Base-by-base conservation (phyloP, 2,329 filamentous ascomycete species). In the Cladosporium sphaerospermum region DNA sequence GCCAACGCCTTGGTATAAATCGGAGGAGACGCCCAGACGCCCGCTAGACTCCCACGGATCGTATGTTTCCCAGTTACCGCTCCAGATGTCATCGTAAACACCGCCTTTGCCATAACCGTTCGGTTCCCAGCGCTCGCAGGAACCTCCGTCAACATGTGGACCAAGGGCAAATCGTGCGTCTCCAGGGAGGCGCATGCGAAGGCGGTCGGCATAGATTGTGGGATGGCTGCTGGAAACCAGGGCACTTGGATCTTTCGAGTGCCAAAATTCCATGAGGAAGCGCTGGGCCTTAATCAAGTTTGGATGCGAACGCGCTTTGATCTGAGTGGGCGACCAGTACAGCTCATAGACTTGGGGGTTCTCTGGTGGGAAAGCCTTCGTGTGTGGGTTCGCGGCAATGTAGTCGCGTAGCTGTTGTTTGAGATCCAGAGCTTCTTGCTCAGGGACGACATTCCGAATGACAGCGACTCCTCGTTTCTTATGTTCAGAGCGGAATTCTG, bases 1-100 rank as follows among this genome's bases (percentile, higher is more conserved):
- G 0, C 91, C 90, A 0, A 89, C 78, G 0, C 90, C 89, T 47
- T 88, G 78, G 67, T 96, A 93, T 33, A 91, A 72, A 68, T 96
- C 85, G 56, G 81, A 84, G 2, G 82, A 78, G 3, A 86, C 88
- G 0, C 73, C 70, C 0, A 92, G 75, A 3, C 91, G 80, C 6
- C 80, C 79, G 57, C 80, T 82, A 0, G 83, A 83, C 62, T 96
- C 89, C 81, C 86, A 96, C 0, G 89, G 82, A 63, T 96, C 88
- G 64, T 89, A 91, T 2, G 78, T 68, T 58, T 95, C 88, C 89
- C 90, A 96, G 1, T 76, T 69, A 0, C 91, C 92, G 16, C 79
- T 70, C 53, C 89, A 85, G 8, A 96, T 78, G 16, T 77, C 71
- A 55, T 86, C 79, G 68, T 95, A 96, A 2, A 91, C 86, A 2